A percentile compares a stretch with the other conserved stretches of the same genome.
Evolutionary conservation across 176 grass and related monocot genomes (phyloP).

Genomic region (Carex myosuroides): DNA sequence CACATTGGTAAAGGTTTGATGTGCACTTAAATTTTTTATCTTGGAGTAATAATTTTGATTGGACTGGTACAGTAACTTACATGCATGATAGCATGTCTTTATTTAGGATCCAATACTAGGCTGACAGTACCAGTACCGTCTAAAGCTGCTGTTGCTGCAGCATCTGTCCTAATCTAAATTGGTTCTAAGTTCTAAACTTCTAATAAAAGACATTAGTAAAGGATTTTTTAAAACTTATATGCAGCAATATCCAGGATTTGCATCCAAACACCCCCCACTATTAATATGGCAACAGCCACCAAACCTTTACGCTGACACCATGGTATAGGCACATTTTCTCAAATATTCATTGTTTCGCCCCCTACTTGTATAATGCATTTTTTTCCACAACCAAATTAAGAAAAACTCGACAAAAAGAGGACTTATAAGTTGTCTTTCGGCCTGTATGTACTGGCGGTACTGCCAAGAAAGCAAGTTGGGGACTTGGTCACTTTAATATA

Average conservation of each 20-base stretch:
- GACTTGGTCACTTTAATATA: neutral
- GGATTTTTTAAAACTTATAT: neutral
- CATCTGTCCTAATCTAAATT: neutral
- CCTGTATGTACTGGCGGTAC: neutral
- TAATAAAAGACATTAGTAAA: neutral
- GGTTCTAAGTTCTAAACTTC: neutral
- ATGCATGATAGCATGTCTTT: neutral
- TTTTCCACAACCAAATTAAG: neutral
- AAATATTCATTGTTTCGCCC: neutral
- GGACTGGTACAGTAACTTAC: neutral
- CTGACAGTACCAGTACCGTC: neutral
- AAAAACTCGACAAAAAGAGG: neutral
- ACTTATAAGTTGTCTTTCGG: neutral
- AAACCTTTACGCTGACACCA: neutral
- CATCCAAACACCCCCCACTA: neutral
- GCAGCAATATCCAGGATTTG: neutral
- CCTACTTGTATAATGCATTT: neutral
- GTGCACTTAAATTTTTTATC: neutral
- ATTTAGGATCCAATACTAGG: neutral
- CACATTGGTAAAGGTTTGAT: neutral
- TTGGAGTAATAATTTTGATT: neutral
- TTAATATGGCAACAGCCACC: neutral
- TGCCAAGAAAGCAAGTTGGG: neutral
- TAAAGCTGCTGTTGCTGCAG: neutral
- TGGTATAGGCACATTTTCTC: neutral